Percentiles rank a stretch among this genome's conserved stretches.
These are phyloP conservation scores for Croton setiger DNA, from an alignment of 441 rosid species.

Conservation along the genomic window DNA sequence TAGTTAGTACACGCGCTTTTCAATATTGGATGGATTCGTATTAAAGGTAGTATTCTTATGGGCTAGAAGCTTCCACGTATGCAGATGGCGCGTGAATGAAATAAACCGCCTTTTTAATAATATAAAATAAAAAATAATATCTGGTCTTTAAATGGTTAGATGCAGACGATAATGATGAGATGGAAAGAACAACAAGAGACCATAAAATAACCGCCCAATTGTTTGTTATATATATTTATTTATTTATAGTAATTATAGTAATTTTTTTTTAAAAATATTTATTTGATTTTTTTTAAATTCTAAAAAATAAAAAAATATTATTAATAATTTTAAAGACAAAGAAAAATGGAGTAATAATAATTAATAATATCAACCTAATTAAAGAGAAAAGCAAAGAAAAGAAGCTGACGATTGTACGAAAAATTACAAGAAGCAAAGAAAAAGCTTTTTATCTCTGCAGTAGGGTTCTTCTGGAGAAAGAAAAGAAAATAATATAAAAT, in stretches of 20 bases:
- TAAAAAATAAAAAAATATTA: too few species aligned
- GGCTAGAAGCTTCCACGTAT: slow-evolving; percentile 5
- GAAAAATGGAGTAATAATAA: too few species aligned
- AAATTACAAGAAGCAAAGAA: neutral
- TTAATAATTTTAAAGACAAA: too few species aligned
- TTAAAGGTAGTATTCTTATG: slow-evolving; percentile 7
- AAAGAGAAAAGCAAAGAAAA: neutral
- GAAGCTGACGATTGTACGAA: neutral
- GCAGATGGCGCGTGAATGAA: neutral
- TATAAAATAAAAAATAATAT: slow-evolving; percentile 15
- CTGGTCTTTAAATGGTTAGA: slow-evolving; percentile 20
- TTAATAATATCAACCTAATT: neutral
- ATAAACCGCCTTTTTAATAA: neutral
- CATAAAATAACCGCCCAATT: neutral
- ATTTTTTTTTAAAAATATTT: too few species aligned
- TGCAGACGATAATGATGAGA: slow-evolving; percentile 26
- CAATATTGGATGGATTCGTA: neutral
- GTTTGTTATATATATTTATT: too few species aligned
- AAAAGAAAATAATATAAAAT: neutral
- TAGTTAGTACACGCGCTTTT: neutral
- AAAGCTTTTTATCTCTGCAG: neutral
- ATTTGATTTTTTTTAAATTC: too few species aligned
- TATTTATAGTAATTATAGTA: too few species aligned
- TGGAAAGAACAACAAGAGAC: neutral
- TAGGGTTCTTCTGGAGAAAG: slow-evolving; percentile 8